These are phyloP conservation scores for Cytidiella melzeri DNA, from an alignment of 768 basidiomycete genomes.

Conservation along the genomic window DNA sequence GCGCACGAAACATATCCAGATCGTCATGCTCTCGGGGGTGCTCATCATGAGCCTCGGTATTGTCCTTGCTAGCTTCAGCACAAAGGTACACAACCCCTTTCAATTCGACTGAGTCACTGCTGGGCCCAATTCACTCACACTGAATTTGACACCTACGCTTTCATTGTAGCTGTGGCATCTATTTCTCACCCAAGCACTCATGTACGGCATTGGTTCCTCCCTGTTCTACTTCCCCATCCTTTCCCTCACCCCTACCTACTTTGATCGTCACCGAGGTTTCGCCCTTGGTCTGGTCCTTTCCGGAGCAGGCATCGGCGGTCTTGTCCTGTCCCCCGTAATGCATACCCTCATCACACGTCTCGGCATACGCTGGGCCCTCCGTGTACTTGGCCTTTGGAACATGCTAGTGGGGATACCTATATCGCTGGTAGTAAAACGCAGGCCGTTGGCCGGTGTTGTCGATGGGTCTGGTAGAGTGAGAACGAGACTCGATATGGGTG, in stretches of 20 bases:
- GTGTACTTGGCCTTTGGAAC: conserved; percentile 38
- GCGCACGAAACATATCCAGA: conserved; percentile 25
- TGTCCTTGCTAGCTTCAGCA: conserved; percentile 34
- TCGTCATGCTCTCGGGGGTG: conserved; percentile 32
- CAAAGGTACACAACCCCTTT: conserved; percentile 21
- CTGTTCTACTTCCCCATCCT: conserved; percentile 41
- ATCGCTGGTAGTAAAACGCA: conserved; percentile 28
- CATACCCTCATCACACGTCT: conserved; percentile 30
- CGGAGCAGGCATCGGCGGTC: conserved; percentile 37
- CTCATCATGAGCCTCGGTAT: conserved; percentile 38
- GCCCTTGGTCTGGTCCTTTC: conserved; percentile 39
- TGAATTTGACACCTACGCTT: too few species aligned
- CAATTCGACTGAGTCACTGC: neutral
- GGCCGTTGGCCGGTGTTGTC: conserved; percentile 16
- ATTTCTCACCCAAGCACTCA: conserved; percentile 35
- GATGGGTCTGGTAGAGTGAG: conserved; percentile 3
- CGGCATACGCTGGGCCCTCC: conserved; percentile 31
- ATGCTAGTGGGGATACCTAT: conserved; percentile 32
- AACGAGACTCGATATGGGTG: conserved; percentile 29
- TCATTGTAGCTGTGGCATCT: conserved; percentile 40
- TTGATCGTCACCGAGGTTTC: conserved; percentile 38
- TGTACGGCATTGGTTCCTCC: conserved; percentile 38
- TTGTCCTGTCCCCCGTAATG: conserved; percentile 36
- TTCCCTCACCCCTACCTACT: conserved; percentile 36
- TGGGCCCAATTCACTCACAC: too few species aligned